Conservation (phyloP, 495 filamentous ascomycete species). For the Pseudevernia furfuracea region DNA sequence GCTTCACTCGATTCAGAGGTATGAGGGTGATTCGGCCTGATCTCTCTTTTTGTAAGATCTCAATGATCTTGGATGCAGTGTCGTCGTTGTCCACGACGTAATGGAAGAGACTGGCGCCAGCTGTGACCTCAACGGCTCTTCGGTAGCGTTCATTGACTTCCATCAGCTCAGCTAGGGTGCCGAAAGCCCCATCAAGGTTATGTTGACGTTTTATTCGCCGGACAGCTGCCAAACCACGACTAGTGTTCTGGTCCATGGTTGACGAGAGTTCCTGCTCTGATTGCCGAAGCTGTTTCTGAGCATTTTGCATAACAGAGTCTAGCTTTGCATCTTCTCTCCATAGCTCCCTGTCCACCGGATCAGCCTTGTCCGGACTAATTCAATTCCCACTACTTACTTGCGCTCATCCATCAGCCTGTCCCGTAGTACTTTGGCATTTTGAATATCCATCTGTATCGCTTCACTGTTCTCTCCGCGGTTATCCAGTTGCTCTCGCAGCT, state of each 20-base stretch:
- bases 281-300: slow-evolving; percentile 61
- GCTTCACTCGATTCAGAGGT: slow-evolving; percentile 73
- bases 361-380: slow-evolving; percentile 11
- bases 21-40: slow-evolving; percentile 92
- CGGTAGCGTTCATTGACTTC: slow-evolving; percentile 78
- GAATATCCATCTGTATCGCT: slow-evolving; percentile 60
- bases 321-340: slow-evolving; percentile 87
- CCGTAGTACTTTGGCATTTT: slow-evolving; percentile 69
- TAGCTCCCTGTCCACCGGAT: slow-evolving; percentile 47
- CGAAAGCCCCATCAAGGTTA: slow-evolving; percentile 80
- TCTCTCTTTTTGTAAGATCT: slow-evolving; percentile 68
- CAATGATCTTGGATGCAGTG: slow-evolving; percentile 73
- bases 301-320: slow-evolving; percentile 65
- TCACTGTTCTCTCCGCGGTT: slow-evolving; percentile 67
- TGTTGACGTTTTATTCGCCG: slow-evolving; percentile 68
- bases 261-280: slow-evolving; percentile 70
- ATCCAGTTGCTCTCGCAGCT: slow-evolving; percentile 65
- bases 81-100: slow-evolving; percentile 91
- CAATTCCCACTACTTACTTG: slow-evolving; percentile 45
- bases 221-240: slow-evolving; percentile 73
- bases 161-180: slow-evolving; percentile 84
- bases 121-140: slow-evolving; percentile 85
- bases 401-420: slow-evolving; percentile 78
- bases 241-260: slow-evolving; percentile 83
- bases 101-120: slow-evolving; percentile 88